phyloP scores from a whole-genome alignment of 192 early-diverging fungal genomes.

The Funneliformis geosporum region DNA sequence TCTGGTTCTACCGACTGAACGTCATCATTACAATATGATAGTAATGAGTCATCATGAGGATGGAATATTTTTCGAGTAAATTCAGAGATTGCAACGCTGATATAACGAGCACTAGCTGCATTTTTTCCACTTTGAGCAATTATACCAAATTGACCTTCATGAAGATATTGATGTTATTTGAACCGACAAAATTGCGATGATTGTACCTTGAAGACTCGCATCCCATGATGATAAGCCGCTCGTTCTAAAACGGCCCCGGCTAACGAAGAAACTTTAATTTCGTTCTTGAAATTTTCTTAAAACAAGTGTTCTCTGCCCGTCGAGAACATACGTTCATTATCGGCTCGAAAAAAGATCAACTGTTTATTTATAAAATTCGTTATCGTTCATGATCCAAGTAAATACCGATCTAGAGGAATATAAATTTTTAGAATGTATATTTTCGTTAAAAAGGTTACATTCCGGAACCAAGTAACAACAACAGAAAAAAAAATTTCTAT shows the following conservation, averaged over 20 bases:
- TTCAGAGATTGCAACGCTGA: no score
- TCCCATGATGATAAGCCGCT: slow-evolving; percentile 97
- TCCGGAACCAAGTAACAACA: no score
- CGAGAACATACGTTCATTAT: slow-evolving; percentile 58
- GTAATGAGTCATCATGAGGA: slow-evolving; percentile 78
- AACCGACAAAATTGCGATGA: slow-evolving; percentile 93
- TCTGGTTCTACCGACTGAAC: slow-evolving; percentile 88
- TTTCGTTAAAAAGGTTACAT: no score
- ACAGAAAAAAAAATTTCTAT: no score
- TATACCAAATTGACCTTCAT: slow-evolving; percentile 89
- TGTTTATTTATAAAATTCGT: slow-evolving; percentile 94
- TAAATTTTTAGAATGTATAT: no score
- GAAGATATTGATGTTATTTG: slow-evolving; percentile 89
- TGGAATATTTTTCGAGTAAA: slow-evolving; percentile 78
- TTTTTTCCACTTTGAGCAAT: slow-evolving; percentile 98
- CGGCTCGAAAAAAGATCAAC: slow-evolving; percentile 91
- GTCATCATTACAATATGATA: slow-evolving; percentile 87
- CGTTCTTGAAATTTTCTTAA: slow-evolving; percentile 76
- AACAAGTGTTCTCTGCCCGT: slow-evolving; percentile 88
- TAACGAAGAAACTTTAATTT: slow-evolving; percentile 77
- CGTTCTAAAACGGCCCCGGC: slow-evolving; percentile 40
- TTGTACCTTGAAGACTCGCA: slow-evolving; percentile 71
- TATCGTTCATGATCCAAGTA: slow-evolving; percentile 86
- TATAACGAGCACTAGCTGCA: slow-evolving; percentile 90
- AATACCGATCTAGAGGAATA: slow-evolving; percentile 62